Evolutionary conservation across 2,329 filamentous ascomycete species (phyloP).

Genomic region (Colletotrichum destructivum): DNA sequence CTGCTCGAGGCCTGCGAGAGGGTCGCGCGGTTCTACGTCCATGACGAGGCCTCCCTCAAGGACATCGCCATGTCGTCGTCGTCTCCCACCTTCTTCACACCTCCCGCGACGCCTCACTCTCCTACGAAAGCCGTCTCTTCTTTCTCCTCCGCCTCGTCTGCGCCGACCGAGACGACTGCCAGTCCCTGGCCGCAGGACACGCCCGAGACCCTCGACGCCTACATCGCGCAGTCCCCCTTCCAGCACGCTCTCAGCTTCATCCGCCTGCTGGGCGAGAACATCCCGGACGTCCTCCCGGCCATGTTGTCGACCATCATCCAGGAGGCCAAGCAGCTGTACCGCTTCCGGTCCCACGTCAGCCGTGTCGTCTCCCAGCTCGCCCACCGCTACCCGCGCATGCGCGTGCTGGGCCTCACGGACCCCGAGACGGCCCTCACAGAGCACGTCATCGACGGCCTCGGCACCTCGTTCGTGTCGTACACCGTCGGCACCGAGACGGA

Average conservation of each 20-base stretch:
- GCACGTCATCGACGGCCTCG: conserved; percentile 59
- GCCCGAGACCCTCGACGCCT: conserved; percentile 47
- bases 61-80: conserved; percentile 15
- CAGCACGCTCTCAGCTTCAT: conserved; percentile 50
- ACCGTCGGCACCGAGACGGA: conserved; percentile 50
- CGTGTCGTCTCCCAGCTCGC: conserved; percentile 39
- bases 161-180: neutral
- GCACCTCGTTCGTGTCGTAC: conserved; percentile 52
- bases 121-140: neutral
- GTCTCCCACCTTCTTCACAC: conserved; percentile 31
- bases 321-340: conserved; percentile 50
- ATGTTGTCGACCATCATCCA: conserved; percentile 47
- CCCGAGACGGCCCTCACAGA: conserved; percentile 54
- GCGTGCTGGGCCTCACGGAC: conserved; percentile 53
- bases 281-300: conserved; percentile 47
- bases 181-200: conserved; percentile 46
- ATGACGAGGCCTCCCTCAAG: conserved; percentile 32
- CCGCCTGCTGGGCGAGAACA: conserved; percentile 45
- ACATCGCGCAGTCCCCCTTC: conserved; percentile 53
- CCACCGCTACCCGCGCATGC: conserved; percentile 42
- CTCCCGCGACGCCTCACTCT: conserved; percentile 23
- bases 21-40: conserved; percentile 52
- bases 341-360: conserved; percentile 49
- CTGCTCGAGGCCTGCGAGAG: conserved; percentile 55
- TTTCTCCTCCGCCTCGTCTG: too few species aligned